Base-by-base conservation (phyloP, 805 yeast species). In the Saturnispora sanitii region DNA sequence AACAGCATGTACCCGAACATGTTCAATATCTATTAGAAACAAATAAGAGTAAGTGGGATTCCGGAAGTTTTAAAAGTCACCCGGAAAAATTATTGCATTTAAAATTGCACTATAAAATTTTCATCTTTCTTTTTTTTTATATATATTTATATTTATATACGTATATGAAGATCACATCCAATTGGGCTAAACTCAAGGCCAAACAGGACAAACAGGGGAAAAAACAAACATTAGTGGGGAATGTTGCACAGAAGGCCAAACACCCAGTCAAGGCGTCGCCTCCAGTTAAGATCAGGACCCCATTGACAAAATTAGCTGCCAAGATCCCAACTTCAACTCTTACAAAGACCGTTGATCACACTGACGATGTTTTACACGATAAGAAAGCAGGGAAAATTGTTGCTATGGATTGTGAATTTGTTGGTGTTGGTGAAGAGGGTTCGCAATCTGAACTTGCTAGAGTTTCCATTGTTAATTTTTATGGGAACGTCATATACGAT, bases 321-420 rank as follows among this genome's bases (percentile, higher is more conserved):
- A 33, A 3, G 17, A 12, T 8, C 13, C 4, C 30, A 11, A 16
- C n/a, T 6, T 7, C n/a, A 7, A 16, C n/a, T 7, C 16, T 16
- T 6, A 11, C 6, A 6, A 12, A 12, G n/a, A 11, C 30, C 7
- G n/a, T 16, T 6, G 30, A 27, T n/a, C n/a, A 27, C 7, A 27
- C n/a, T 12, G 7, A 6, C 7, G n/a, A 27, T 16, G 6, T 33
- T 3, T 20, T 22, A 16, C 32, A 37, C 5, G 33, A 45, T 20
- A 40, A 34, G 25, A 68, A 70, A 33, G 64, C 77, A 1, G 96
- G 96, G 1, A 81, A 73, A 51, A 87, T 72, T 49, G 45, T 87
- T 2, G 85, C 95, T 1, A 74, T 88, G 45, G 97, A 88, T 60
- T 87, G 96, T 64, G 97, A 88, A 52, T 87, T 88, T 66, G 96